Evolutionary conservation across 345 rosid species (phyloP), one percentile per base, ranked within the genome.

Genomic region (Physaria fendleri): DNA sequence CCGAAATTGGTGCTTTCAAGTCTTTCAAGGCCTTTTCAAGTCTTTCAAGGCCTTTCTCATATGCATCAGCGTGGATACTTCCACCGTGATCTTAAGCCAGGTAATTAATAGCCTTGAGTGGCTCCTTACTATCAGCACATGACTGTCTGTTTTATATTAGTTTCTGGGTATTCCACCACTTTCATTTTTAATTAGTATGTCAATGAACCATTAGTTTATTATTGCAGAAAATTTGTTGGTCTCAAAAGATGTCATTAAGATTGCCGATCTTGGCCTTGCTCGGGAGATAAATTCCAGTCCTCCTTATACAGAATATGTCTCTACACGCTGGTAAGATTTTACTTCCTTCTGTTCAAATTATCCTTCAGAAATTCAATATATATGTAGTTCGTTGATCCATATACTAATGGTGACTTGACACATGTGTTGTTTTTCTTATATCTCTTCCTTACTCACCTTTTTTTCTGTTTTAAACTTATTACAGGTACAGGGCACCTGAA

Each of bases 401-500:
- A 5, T 47, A 3, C 9, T 59, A 12, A 14, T 56, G 13, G 49
- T 18, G 2, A 14, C n/a, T 20, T 47, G 13, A 10, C 32, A 11
- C 35, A 21, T 13, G 7, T 41, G 8, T 61, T 49, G 15, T n/a
- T 25, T 75, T 49, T 54, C 13, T 27, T 11, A 15, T 53, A 12
- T 25, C 39, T 8, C 38, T 25, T 46, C 24, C 24, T 51, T 29
- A 41, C 44, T 54, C 16, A 41, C 43, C 25, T 37, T 27, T 27
- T 27, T 10, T 18, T 44, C 34, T 68, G 27, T 12, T 57, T 7
- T 39, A 28, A 28, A 47, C 39, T 28, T 61, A 9, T 21, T 22
- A 27, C 73, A 92, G 98, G 98, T 93, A 93, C 62, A 80, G 99
- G 21, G 99, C 99, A n/a, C 99, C 99, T 32, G 99, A 93, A 72